These are phyloP conservation scores for Skeletonema costatum DNA, from an alignment of 108 stramenopile species.

Conservation along the genomic window DNA sequence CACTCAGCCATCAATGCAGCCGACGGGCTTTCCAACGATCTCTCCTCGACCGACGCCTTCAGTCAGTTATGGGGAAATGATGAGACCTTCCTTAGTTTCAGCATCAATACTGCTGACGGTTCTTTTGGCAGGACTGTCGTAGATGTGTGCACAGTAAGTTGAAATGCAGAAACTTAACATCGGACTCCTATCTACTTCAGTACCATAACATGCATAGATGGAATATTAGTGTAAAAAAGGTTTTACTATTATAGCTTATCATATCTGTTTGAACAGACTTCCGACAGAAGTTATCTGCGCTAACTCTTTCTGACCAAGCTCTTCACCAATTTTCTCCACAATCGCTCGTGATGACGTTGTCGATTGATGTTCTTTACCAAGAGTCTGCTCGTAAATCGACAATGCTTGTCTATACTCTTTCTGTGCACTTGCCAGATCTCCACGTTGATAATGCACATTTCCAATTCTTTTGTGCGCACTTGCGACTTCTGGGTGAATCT, in stretches of 20 bases:
- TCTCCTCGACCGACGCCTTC: not conserved
- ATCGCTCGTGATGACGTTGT: slow-evolving; percentile 25
- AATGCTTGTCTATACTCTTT: slow-evolving; percentile 77
- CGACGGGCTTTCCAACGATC: slow-evolving; percentile 4
- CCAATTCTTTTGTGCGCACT: slow-evolving; percentile 79
- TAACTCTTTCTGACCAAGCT: slow-evolving; percentile 12
- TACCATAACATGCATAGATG: not conserved
- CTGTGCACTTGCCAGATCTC: slow-evolving; percentile 73
- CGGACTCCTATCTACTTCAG: too few relatives aligned
- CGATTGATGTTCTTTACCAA: slow-evolving; percentile 63
- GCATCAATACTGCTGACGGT: not conserved
- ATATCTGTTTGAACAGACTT: slow-evolving; percentile 20
- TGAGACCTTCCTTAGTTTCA: not conserved
- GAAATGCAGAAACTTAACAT: too few relatives aligned
- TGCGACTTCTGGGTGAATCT: slow-evolving; percentile 76
- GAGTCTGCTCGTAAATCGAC: slow-evolving; percentile 64
- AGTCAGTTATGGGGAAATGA: not conserved
- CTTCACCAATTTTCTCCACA: slow-evolving; percentile 27
- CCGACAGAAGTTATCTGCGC: not conserved
- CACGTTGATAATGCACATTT: slow-evolving; percentile 87
- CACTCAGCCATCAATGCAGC: not conserved
- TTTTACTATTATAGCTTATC: not conserved
- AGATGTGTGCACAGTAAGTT: not conserved
- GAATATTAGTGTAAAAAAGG: not conserved
- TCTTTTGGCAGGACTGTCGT: not conserved